Percentiles rank a stretch among this genome's conserved stretches.
These are phyloP conservation scores for Venustampulla echinocandica DNA, from an alignment of 495 filamentous ascomycete genomes.

Conservation along the genomic window DNA sequence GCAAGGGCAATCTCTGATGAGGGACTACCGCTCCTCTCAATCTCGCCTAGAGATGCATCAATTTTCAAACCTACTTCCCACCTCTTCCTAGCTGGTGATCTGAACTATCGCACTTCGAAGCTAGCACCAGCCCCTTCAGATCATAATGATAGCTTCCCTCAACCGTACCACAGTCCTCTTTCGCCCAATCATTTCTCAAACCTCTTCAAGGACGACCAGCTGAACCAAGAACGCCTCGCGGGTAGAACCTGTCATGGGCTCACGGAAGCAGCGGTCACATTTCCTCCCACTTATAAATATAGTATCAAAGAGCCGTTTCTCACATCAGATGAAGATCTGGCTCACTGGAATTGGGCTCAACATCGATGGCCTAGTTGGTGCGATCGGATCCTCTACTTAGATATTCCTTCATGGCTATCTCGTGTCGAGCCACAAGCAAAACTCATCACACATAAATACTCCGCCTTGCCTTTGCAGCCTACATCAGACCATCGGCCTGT, in stretches of 20 bases:
- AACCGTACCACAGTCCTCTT: constrained; percentile 40
- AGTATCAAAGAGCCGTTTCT: constrained; percentile 34
- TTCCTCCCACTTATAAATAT: constrained; percentile 93
- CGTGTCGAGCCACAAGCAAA: constrained; percentile 19
- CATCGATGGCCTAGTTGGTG: constrained; percentile 92
- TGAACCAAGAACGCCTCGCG: constrained; percentile 55
- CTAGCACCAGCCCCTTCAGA: constrained; percentile 45
- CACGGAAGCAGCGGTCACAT: constrained; percentile 61
- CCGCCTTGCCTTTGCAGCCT: constrained; percentile 61
- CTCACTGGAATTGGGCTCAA: constrained; percentile 62
- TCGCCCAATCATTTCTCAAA: constrained; percentile 45
- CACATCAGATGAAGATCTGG: constrained; percentile 28
- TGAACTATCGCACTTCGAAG: constrained; percentile 83
- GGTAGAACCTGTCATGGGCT: constrained; percentile 67
- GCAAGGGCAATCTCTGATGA: constrained; percentile 12
- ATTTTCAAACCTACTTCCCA: constrained; percentile 70
- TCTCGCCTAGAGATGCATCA: constrained; percentile 21
- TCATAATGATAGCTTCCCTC: constrained; percentile 44
- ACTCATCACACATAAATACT: constrained; percentile 52
- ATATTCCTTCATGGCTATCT: constrained; percentile 44
- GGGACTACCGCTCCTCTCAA: constrained; percentile 18
- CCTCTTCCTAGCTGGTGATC: constrained; percentile 79
- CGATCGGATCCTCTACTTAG: constrained; percentile 77
- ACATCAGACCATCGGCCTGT: constrained; percentile 85
- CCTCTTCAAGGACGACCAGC: constrained; percentile 69